phyloP scores from a whole-genome alignment of 305 asterid species.

The Petunia hybrid region DNA sequence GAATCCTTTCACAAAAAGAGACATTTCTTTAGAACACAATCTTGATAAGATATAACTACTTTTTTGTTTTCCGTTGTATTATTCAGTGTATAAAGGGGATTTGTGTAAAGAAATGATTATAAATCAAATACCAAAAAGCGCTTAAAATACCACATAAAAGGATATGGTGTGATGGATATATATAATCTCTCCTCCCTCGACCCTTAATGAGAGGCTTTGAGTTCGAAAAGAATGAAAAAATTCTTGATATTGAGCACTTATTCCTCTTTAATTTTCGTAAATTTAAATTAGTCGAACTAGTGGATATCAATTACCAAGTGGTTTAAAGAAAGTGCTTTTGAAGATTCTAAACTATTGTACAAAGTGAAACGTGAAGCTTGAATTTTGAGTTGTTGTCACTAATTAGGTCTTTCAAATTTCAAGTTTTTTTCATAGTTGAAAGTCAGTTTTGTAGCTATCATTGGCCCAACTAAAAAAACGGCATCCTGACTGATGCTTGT shows the following conservation, averaged over 20 bases:
- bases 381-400: neutral
- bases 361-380: constrained; percentile 12
- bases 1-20: constrained; percentile 23
- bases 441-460: constrained; percentile 27
- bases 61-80: constrained; percentile 1
- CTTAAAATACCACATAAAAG: too few relatives aligned
- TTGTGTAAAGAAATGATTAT: constrained; percentile 24
- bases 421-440: neutral
- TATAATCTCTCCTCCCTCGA: too few relatives aligned
- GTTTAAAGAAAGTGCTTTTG: neutral
- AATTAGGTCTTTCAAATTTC: constrained; percentile 15
- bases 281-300: too few relatives aligned
- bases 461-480: constrained; percentile 26
- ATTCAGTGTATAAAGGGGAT: constrained; percentile 7
- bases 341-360: constrained; percentile 19
- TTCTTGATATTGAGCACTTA: too few relatives aligned
- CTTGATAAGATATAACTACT: constrained; percentile 24
- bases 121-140: neutral
- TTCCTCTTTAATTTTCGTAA: too few relatives aligned
- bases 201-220: too few relatives aligned
- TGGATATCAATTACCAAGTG: neutral
- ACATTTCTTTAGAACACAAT: constrained; percentile 30
- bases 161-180: too few relatives aligned
- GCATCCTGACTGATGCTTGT: constrained; percentile 3
- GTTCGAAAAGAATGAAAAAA: too few relatives aligned